Evolutionary conservation across 1,284 basidiomycete genomes (phyloP), one percentile per base, ranked within the genome.

Genomic region (Salmacisia buchloeana): DNA sequence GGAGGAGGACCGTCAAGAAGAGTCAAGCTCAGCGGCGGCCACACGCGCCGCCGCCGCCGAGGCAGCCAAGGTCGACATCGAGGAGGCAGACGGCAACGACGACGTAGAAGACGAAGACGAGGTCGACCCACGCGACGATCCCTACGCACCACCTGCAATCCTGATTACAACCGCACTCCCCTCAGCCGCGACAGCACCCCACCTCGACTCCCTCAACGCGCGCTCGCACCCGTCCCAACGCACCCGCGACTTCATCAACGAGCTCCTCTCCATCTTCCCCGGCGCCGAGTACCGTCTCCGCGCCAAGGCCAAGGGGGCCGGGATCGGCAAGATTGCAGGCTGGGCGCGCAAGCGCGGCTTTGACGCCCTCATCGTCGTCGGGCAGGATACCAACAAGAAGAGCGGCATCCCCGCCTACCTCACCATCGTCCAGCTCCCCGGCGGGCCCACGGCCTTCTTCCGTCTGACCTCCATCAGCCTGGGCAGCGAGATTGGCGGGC

Each of bases 371-470:
- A 84, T 92, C 61, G 91, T 98, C 4, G 90, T 98, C 25, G 97
- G 97, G 71, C 96, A 98, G 80, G 90, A 97, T 25, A 31, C 34
- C 3, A 39, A 35, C 73, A 89, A 75, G 60, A 86, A 81, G 58
- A 31, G 49, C 1, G 49, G 29, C 29, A 71, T 57, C 57, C 70
- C 74, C 89, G 94, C 96, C 81, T 92, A 92, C 2, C 87, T 98
- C 67, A 98, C 94, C 0, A 81, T 98, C 57, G 86, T 94, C 54
- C 87, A 94, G 76, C 86, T 99, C 13, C 96, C 96, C 0, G 83
- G 87, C 59, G 96, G 96, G 1, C 96, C 96, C 0, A 92, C 92
- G 0, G 94, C 94, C 0, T 94, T 96, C 80, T 97, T 98, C 84
- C 94, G 92, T 78, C 85, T 99, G 45, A 89, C 91, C 0, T 94